Evolutionary conservation across 108 stramenopile genomes (phyloP), one percentile per base, ranked within the genome.

Genomic region (Licmophora abbreviata): DNA sequence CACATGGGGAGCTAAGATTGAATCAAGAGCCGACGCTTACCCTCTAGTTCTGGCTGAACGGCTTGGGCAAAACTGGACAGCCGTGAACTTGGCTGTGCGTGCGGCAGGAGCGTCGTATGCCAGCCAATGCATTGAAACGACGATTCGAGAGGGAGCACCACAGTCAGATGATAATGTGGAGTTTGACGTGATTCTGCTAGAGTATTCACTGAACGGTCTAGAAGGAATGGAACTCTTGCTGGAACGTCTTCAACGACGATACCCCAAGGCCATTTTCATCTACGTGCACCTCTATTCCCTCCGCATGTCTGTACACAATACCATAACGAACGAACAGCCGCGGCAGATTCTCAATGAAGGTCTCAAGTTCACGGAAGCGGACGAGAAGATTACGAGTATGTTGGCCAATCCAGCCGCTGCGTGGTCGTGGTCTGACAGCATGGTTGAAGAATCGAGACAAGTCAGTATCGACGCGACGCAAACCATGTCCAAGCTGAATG

Each of bases 161-260:
- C n/a, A n/a, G n/a, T n/a, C n/a, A n/a, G 15, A 14, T 8, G 29
- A 50, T 15, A 50, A 32, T 50, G 18, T 17, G 30, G 49, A 30
- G 12, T 57, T 46, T 46, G 56, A 57, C 28, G 45, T 57, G 18
- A 57, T 57, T 21, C 18, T 38, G 20, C 21, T 57, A n/a, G 56
- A 57, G 34, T 57, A 32, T 30, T 30, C 18, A 14, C 17, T 57
- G 3, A 57, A 57, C 34, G 56, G 56, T 12, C 28, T 47, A n/a
- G 56, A 45, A 14, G 36, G 36, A 11, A 10, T 46, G 5, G 25
- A 2, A 5, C 18, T 47, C 2, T 27, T 57, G 8, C 4, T 57
- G 15, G 22, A 38, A 32, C 44, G 56, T 5, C 29, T 57, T 11
- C 44, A 29, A 3, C 44, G 45, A 4, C 4, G 56, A 12, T 57